These are phyloP conservation scores for Ceratocystis huliohia DNA, from an alignment of 2,329 filamentous ascomycete species.

Conservation along the genomic window DNA sequence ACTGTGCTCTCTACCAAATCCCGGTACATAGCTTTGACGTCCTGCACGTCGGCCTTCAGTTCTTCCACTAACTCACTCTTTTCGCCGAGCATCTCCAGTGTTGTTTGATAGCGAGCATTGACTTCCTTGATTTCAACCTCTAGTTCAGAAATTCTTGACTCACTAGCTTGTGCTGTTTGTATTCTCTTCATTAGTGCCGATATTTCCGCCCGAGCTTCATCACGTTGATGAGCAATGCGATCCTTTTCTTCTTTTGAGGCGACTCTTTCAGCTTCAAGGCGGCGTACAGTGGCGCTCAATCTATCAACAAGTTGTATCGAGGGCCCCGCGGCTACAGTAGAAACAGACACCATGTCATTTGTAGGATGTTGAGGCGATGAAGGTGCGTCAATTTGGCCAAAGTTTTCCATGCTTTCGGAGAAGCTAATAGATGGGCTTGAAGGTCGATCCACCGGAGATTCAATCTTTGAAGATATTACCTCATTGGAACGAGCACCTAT, in stretches of 20 bases:
- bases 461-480: neutral
- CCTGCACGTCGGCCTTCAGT: constrained; percentile 72
- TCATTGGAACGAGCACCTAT: constrained; percentile 7
- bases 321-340: constrained; percentile 79
- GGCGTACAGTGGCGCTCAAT: constrained; percentile 85
- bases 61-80: constrained; percentile 94
- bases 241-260: constrained; percentile 75
- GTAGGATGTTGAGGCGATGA: constrained; percentile 56
- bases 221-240: constrained; percentile 69
- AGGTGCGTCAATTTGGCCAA: constrained; percentile 41
- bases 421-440: constrained; percentile 3
- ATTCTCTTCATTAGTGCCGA: constrained; percentile 77
- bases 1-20: constrained; percentile 80
- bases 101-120: constrained; percentile 72
- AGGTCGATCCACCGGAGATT: constrained; percentile 7
- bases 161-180: constrained; percentile 53
- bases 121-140: constrained; percentile 57
- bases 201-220: constrained; percentile 87
- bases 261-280: constrained; percentile 84
- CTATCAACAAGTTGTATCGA: constrained; percentile 91
- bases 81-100: constrained; percentile 87
- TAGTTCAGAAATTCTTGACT: constrained; percentile 48
- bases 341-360: constrained; percentile 77
- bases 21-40: constrained; percentile 92
- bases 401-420: constrained; percentile 7